Percentiles rank a stretch among this genome's conserved stretches.
phyloP scores from a whole-genome alignment of 2,329 filamentous ascomycete species.

The Zymoseptoria pseudotritici region DNA sequence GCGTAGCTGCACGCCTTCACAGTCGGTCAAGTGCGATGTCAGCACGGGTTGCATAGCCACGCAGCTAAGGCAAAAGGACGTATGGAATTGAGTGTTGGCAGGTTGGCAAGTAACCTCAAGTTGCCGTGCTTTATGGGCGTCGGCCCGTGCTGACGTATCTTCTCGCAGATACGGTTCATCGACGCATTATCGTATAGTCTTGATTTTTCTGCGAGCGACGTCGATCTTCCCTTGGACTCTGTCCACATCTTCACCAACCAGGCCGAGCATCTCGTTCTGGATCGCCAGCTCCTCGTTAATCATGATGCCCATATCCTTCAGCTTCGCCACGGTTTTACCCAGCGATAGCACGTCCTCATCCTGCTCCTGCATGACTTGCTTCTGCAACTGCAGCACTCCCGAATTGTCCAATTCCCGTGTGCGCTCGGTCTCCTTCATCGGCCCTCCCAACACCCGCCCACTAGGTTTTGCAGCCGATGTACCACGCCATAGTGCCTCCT shows the following conservation, averaged over 20 bases:
- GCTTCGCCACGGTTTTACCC: constrained; percentile 59
- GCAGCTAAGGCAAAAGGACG: too few relatives aligned
- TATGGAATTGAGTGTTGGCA: too few relatives aligned
- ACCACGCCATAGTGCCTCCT: constrained; percentile 29
- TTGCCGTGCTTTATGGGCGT: neutral
- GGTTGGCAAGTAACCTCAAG: too few relatives aligned
- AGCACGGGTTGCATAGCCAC: too few relatives aligned
- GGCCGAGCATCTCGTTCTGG: constrained; percentile 63
- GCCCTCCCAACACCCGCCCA: constrained; percentile 64
- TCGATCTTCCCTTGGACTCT: constrained; percentile 61
- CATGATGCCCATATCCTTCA: constrained; percentile 69
- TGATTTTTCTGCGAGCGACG: constrained; percentile 65
- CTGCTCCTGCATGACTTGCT: constrained; percentile 66
- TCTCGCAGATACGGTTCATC: neutral
- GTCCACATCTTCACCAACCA: constrained; percentile 59
- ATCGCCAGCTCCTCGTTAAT: constrained; percentile 67
- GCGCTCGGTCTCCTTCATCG: constrained; percentile 63
- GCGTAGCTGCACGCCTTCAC: too few relatives aligned
- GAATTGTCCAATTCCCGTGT: constrained; percentile 71
- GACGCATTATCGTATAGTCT: constrained; percentile 46
- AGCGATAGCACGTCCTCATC: constrained; percentile 65
- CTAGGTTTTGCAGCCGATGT: constrained; percentile 30
- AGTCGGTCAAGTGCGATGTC: too few relatives aligned
- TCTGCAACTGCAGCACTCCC: constrained; percentile 66
- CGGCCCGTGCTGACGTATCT: neutral